phyloP scores from a whole-genome alignment of 2,329 filamentous ascomycete species.

The Cytospora paraplurivora region DNA sequence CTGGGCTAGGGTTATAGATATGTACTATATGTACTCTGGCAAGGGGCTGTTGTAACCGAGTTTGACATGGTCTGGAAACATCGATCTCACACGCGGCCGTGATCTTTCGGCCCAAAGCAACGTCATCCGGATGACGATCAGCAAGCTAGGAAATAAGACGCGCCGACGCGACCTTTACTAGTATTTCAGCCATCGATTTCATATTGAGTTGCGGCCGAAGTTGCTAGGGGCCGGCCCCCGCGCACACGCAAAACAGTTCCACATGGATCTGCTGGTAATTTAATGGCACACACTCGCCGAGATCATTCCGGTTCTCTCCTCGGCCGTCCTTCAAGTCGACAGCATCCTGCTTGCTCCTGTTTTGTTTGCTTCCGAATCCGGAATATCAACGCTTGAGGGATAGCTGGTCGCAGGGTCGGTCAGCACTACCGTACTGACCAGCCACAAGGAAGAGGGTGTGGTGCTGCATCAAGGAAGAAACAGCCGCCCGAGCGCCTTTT shows the following conservation, averaged over 20 bases:
- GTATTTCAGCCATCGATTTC: constrained; percentile 3
- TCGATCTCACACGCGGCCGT: constrained; percentile 23
- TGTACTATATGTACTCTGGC: background rate
- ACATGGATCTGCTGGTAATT: constrained; percentile 14
- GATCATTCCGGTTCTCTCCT: constrained; percentile 11
- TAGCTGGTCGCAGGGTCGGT: constrained; percentile 7
- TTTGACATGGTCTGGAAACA: constrained; percentile 8
- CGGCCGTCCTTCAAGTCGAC: constrained; percentile 4
- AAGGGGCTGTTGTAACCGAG: constrained; percentile 9
- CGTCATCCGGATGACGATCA: constrained; percentile 27
- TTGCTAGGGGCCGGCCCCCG: no score
- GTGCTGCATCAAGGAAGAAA: constrained; percentile 5
- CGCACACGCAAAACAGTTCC: background rate
- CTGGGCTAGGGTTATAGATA: background rate
- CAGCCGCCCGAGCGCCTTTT: constrained; percentile 10
- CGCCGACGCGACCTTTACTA: constrained; percentile 24
- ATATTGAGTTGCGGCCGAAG: background rate
- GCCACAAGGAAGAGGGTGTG: background rate
- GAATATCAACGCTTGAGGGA: constrained; percentile 1
- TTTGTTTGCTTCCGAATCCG: constrained; percentile 28
- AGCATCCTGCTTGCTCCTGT: constrained; percentile 5
- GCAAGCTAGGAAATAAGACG: constrained; percentile 14
- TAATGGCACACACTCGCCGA: constrained; percentile 10
- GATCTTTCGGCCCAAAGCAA: constrained; percentile 23
- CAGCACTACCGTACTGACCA: constrained; percentile 11